A percentile compares a stretch with the other conserved stretches of the same genome.
Conservation (phyloP, 352 stramenopile genomes). For the Aphanomyces euteiches region DNA sequence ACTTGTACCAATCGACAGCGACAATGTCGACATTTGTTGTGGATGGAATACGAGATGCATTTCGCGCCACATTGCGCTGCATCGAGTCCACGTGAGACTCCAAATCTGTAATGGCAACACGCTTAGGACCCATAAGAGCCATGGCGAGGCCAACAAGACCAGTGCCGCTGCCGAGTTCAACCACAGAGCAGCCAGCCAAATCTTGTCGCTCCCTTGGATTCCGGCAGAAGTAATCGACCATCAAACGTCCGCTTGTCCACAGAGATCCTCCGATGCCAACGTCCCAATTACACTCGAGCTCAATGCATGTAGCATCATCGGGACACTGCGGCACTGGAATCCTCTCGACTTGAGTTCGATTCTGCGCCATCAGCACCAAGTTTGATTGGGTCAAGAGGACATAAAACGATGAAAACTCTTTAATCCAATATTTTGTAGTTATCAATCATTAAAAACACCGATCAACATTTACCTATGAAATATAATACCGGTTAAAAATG, state of each 20-base stretch:
- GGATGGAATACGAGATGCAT: constrained; percentile 34
- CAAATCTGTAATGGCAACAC: constrained; percentile 70
- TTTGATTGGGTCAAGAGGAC: neutral
- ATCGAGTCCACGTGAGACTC: constrained; percentile 52
- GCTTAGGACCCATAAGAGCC: constrained; percentile 50
- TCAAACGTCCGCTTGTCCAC: constrained; percentile 76
- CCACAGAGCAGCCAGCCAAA: constrained; percentile 56
- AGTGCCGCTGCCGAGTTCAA: constrained; percentile 77
- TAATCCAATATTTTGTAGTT: no score
- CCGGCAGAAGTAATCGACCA: constrained; percentile 49
- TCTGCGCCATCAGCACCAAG: neutral
- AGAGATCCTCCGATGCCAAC: constrained; percentile 77
- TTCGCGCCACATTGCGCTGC: constrained; percentile 55
- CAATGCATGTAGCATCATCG: neutral
- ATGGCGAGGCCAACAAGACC: constrained; percentile 68
- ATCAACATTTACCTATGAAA: no score
- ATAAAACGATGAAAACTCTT: no score
- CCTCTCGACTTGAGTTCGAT: neutral
- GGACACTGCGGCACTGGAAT: neutral
- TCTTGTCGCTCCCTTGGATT: constrained; percentile 40
- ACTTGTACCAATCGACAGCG: constrained; percentile 42
- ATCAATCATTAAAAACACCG: no score
- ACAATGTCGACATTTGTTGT: constrained; percentile 42
- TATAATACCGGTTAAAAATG: no score
- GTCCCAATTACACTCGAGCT: constrained; percentile 76